phyloP scores from a whole-genome alignment of 2,329 filamentous ascomycete species.

The Cladosporium phlei region DNA sequence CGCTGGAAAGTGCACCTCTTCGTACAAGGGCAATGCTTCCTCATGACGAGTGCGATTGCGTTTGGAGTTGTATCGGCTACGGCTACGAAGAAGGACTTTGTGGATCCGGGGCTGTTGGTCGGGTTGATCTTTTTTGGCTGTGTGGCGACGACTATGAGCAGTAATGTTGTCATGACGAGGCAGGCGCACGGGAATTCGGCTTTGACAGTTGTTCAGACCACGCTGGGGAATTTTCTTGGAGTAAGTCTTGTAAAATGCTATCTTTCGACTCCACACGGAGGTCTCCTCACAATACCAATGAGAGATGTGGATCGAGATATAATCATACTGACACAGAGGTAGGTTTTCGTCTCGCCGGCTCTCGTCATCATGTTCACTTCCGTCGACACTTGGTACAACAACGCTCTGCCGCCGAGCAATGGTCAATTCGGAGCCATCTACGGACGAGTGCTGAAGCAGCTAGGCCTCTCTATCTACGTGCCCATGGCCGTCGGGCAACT shows the following conservation, averaged over 20 bases:
- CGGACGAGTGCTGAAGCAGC: conserved; percentile 60
- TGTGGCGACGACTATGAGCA: conserved; percentile 67
- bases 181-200: conserved; percentile 58
- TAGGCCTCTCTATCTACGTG: conserved; percentile 62
- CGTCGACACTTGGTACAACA: conserved; percentile 49
- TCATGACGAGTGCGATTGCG: conserved; percentile 60
- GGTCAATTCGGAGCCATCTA: conserved; percentile 59
- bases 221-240: conserved; percentile 65
- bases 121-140: conserved; percentile 65
- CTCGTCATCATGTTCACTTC: conserved; percentile 60
- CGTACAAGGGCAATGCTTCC: conserved; percentile 63
- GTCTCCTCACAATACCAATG: too few species aligned
- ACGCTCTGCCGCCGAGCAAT: conserved; percentile 50
- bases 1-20: conserved; percentile 66
- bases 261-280: too few species aligned
- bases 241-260: too few species aligned
- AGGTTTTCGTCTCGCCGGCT: conserved; percentile 61
- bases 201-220: conserved; percentile 54
- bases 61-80: conserved; percentile 53
- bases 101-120: conserved; percentile 61
- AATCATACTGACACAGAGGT: too few species aligned
- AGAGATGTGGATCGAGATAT: too few species aligned
- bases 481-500: conserved; percentile 59
- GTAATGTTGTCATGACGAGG: conserved; percentile 69
- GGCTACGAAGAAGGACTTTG: conserved; percentile 45